Base-by-base conservation (phyloP, 2,329 filamentous ascomycete species). In the Claviceps arundinis region DNA sequence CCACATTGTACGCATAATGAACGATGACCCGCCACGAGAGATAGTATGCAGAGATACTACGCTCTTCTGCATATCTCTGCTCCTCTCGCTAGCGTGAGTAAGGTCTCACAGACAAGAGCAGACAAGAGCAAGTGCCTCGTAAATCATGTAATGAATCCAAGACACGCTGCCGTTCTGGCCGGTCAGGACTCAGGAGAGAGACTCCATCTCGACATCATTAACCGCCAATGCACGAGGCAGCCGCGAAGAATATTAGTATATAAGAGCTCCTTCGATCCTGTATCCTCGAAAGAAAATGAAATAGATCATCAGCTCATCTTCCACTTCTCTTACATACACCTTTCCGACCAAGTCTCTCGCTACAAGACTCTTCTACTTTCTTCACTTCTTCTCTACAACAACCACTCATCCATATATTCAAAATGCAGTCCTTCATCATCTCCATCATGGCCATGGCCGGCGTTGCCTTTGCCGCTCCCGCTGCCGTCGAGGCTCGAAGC, bases 391-490 rank as follows among this genome's bases (percentile, higher is more conserved):
- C 34, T 37, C 30, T 24, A 14, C 14, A 38, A 19, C 38, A 44
- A 14, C 42, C 9, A 26, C 41, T 14, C 13, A 16, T 26, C 26
- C 22, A 40, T 2, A n/a, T 11, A 26, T 17, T 19, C 52, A 48
- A 48, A 30, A 54, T 54, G 52, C 50, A 54, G 37, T 26, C 49
- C 30, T 44, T 41, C 44, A 24, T 48, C 37, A 40, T 50, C 38
- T 34, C 49, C 40, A n/a, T 54, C 40, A 37, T 42, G 17, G 19
- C 47, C 52, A 37, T 54, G 26, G 47, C 48, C 37, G 17, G 51
- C 43, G 5, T 50, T 26, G 48, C 48, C 43, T 13, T 49, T n/a
- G 48, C 52, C 19, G 37, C 22, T 11, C 52, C 52, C 34, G 17
- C 52, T n/a, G n/a, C n/a, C 17, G 5, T 54, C 16, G 44, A 51